phyloP scores from a whole-genome alignment of 768 basidiomycete species.

The Infundibulicybe gibba region DNA sequence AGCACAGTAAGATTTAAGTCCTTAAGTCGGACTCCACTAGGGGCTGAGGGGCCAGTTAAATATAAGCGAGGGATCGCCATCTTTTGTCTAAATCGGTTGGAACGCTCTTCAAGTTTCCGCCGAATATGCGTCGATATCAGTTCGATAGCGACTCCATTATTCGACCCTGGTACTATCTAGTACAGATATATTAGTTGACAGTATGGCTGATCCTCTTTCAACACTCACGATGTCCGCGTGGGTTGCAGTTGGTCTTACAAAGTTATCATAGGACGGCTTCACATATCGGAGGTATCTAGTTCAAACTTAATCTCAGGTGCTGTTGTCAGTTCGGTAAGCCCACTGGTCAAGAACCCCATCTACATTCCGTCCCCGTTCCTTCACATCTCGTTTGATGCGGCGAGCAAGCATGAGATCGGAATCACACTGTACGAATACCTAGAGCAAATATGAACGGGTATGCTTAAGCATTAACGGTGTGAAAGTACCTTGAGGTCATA shows the following conservation, averaged over 20 bases:
- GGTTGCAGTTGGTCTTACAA: conserved; percentile 82
- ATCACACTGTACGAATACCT: conserved; percentile 92
- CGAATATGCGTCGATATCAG: conserved; percentile 89
- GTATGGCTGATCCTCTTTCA: neutral
- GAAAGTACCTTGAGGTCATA: conserved; percentile 87
- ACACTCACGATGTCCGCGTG: conserved; percentile 82
- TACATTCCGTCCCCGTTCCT: conserved; percentile 83
- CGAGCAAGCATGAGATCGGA: conserved; percentile 97
- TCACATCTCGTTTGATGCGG: conserved; percentile 82
- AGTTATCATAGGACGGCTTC: conserved; percentile 93
- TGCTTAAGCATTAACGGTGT: neutral
- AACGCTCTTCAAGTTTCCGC: conserved; percentile 77
- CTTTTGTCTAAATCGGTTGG: conserved; percentile 66
- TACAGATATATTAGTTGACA: neutral
- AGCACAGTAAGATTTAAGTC: conserved; percentile 61
- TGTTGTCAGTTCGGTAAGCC: conserved; percentile 13
- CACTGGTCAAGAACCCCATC: conserved; percentile 89
- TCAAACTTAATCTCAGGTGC: conserved; percentile 1
- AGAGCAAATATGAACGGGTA: neutral
- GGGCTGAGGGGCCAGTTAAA: conserved; percentile 25
- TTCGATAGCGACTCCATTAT: conserved; percentile 90
- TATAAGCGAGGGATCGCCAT: conserved; percentile 56
- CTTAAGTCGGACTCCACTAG: conserved; percentile 33
- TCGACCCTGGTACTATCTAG: conserved; percentile 93
- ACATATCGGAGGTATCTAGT: conserved; percentile 88